These are phyloP conservation scores for Dothistroma septosporum DNA, from an alignment of 2,329 filamentous ascomycete genomes.

Conservation along the genomic window DNA sequence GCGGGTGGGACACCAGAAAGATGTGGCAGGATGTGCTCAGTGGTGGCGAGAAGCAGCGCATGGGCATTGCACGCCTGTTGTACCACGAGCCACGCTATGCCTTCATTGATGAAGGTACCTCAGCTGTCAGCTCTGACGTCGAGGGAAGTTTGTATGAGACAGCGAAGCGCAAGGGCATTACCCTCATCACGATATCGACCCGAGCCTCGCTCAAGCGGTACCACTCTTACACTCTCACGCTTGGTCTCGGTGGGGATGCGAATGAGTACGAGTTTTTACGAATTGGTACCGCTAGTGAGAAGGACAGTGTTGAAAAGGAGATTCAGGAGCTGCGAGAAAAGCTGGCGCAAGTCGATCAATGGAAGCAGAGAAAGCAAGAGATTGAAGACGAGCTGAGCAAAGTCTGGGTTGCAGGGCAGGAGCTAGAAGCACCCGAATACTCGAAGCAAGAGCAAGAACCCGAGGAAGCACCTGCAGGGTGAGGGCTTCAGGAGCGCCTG, in stretches of 20 bases:
- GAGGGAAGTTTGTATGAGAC: slow-evolving; percentile 90
- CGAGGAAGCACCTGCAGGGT: neutral
- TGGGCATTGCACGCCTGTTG: slow-evolving; percentile 82
- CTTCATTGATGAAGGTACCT: slow-evolving; percentile 93
- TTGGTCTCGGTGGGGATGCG: slow-evolving; percentile 76
- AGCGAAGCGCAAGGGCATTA: slow-evolving; percentile 90
- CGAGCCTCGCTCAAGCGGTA: slow-evolving; percentile 93
- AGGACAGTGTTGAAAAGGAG: slow-evolving; percentile 88
- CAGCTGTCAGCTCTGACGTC: slow-evolving; percentile 88
- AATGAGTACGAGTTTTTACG: slow-evolving; percentile 88
- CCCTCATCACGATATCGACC: slow-evolving; percentile 92
- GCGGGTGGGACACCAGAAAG: slow-evolving; percentile 93
- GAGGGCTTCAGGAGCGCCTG: neutral
- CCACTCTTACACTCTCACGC: slow-evolving; percentile 82
- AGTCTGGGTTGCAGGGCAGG: slow-evolving; percentile 54
- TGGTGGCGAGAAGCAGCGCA: slow-evolving; percentile 93
- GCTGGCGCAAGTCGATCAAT: slow-evolving; percentile 74
- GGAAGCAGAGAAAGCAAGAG: slow-evolving; percentile 71
- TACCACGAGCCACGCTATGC: slow-evolving; percentile 96
- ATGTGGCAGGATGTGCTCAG: slow-evolving; percentile 99
- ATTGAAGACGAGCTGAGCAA: slow-evolving; percentile 76
- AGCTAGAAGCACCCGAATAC: slow-evolving; percentile 22
- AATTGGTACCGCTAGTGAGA: slow-evolving; percentile 90
- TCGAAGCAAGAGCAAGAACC: slow-evolving; percentile 4
- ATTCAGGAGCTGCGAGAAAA: slow-evolving; percentile 76